Evolutionary conservation across 2,329 filamentous ascomycete genomes (phyloP), one percentile per base, ranked within the genome.

Genomic region (Aspergillus spinulosporus): DNA sequence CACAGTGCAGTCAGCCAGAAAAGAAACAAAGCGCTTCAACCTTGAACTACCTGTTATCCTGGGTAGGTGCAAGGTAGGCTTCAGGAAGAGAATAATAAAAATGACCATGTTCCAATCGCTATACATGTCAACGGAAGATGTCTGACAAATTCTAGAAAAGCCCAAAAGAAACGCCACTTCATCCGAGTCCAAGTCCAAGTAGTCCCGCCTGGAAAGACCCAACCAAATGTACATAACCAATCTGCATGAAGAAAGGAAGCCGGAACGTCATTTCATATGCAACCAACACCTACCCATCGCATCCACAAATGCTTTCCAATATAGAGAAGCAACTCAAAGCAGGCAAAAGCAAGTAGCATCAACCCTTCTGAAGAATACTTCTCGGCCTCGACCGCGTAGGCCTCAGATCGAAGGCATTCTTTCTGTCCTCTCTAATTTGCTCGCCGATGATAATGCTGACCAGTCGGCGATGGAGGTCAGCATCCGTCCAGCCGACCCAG

Each of bases 391-490:
- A 37, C 12, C 50, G 32, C 34, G 43, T 40, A 5, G 50, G 42
- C 43, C 43, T 40, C 9, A 6, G 58, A 21, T 49, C 65, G 47
- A 59, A 52, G 28, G 66, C 67, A 53, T 64, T 64, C 58, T 72
- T 75, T 54, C 64, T 63, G 57, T 78, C 75, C 51, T 69, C 68
- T 63, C 77, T 68, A 49, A 78, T 72, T 56, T 76, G 73, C 60
- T 78, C 76, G 34, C 77, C 77, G 64, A 79, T 74, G 29, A 78
- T 77, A 54, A 79, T 71, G 56, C 76, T 77, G 56, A 78, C 76
- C 56, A 79, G 63, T 59, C 75, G 67, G 61, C 69, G 69, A 56
- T 76, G 71, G 55, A 79, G 62, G 43, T 79, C 74, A 47, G 75
- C 72, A 43, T 76, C 75, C 28, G 66, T 73, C 77, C 77, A 79